Conservation (phyloP, 208 protist species). For the Leishmania amazonensis region DNA sequence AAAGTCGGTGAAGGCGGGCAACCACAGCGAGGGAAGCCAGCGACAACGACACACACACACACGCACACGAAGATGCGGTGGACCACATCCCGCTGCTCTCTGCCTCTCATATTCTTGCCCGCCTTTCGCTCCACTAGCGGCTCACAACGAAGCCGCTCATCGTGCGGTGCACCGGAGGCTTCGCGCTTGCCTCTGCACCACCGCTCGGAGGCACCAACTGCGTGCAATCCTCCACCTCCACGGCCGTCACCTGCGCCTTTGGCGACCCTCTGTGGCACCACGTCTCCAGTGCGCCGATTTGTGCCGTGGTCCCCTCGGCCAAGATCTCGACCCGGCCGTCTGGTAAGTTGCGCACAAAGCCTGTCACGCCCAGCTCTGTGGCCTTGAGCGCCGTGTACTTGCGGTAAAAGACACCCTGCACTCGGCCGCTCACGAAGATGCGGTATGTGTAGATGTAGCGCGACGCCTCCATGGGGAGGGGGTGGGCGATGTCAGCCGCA, state of each 20-base stretch:
- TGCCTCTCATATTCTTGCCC: background rate
- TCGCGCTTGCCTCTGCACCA: background rate
- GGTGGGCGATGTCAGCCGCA: background rate
- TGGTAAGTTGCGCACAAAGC: slow-evolving; percentile 80
- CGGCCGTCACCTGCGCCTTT: slow-evolving; percentile 49
- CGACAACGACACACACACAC: background rate
- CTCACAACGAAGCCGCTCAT: slow-evolving; percentile 2
- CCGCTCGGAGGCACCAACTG: background rate
- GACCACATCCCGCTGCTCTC: background rate
- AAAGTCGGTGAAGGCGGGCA: background rate
- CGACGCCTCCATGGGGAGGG: background rate
- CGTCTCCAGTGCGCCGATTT: slow-evolving; percentile 46
- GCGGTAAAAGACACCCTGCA: slow-evolving; percentile 92
- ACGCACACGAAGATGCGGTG: background rate
- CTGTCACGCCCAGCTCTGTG: slow-evolving; percentile 52
- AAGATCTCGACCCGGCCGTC: slow-evolving; percentile 80
- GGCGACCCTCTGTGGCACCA: slow-evolving; percentile 86
- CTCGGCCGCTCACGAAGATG: slow-evolving; percentile 75
- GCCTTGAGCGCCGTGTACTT: slow-evolving; percentile 75
- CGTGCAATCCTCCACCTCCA: slow-evolving; percentile 24
- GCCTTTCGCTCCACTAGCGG: background rate
- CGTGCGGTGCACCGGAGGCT: background rate
- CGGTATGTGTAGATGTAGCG: slow-evolving; percentile 32
- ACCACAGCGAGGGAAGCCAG: background rate
- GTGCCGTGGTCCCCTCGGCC: slow-evolving; percentile 57